phyloP scores from a whole-genome alignment of 2,329 filamentous ascomycete genomes.

The Tothia fuscella region DNA sequence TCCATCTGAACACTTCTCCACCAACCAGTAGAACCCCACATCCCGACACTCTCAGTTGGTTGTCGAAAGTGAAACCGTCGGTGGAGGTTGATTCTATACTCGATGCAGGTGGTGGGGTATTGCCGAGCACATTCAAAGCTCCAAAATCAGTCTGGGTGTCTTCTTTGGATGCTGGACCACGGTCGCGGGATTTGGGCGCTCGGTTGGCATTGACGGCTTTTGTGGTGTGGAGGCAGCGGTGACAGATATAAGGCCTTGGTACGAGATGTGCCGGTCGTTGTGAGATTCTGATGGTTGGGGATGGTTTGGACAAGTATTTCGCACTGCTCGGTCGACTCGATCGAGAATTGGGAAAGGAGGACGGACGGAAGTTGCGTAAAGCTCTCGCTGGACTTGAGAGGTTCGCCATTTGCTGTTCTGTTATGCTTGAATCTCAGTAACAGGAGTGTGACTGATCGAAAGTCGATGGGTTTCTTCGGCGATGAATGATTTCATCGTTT shows the following conservation, averaged over 20 bases:
- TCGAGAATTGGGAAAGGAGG: too few relatives aligned
- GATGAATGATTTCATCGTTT: too few relatives aligned
- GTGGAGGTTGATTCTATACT: slow-evolving; percentile 70
- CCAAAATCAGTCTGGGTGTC: slow-evolving; percentile 50
- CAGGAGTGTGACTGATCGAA: too few relatives aligned
- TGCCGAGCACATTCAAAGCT: slow-evolving; percentile 66
- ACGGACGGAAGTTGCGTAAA: too few relatives aligned
- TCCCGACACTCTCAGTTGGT: slow-evolving; percentile 56
- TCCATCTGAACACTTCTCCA: slow-evolving; percentile 82
- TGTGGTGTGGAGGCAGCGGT: slow-evolving; percentile 4
- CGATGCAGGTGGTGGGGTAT: slow-evolving; percentile 64
- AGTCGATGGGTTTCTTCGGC: too few relatives aligned
- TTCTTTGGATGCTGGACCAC: slow-evolving; percentile 11
- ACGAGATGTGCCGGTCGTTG: too few relatives aligned
- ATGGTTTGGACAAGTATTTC: too few relatives aligned
- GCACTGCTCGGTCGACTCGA: too few relatives aligned
- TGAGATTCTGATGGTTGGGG: too few relatives aligned
- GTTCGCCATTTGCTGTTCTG: too few relatives aligned
- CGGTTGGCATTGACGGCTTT: neutral
- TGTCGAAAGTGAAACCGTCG: slow-evolving; percentile 80
- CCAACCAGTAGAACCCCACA: slow-evolving; percentile 67
- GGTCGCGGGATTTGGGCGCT: slow-evolving; percentile 8
- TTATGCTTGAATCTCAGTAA: too few relatives aligned
- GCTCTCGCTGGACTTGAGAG: too few relatives aligned
- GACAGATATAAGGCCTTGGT: slow-evolving; percentile 2